Percentiles rank a stretch among this genome's conserved stretches.
phyloP scores from a whole-genome alignment of 169 alveolate species.

The Cryptosporidium sp. region DNA sequence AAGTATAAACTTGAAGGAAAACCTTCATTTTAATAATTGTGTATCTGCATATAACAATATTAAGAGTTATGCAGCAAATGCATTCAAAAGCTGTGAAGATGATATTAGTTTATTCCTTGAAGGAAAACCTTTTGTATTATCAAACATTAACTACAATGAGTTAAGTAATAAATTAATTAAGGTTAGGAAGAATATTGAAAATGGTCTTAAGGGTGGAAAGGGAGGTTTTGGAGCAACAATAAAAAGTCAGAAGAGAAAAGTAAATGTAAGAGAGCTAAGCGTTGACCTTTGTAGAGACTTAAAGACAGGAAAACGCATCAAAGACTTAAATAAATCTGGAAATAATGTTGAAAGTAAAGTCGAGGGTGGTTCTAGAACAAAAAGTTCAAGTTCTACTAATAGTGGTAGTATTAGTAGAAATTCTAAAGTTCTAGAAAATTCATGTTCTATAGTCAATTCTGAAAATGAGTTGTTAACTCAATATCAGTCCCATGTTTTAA shows the following conservation, averaged over 20 bases:
- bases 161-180: conserved; percentile 22
- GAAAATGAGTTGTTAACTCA: conserved; percentile 30
- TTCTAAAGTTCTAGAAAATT: neutral
- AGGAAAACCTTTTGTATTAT: conserved; percentile 52
- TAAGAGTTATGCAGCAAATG: conserved; percentile 39
- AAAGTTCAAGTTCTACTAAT: neutral
- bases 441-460: neutral
- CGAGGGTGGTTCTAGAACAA: neutral
- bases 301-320: conserved; percentile 56
- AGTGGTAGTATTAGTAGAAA: neutral
- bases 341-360: neutral
- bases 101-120: conserved; percentile 42
- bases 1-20: conserved; percentile 34
- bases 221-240: conserved; percentile 76
- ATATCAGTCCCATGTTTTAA: conserved; percentile 45
- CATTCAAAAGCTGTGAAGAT: conserved; percentile 45
- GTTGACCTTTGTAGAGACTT: conserved; percentile 51
- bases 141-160: conserved; percentile 32
- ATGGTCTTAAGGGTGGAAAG: conserved; percentile 66
- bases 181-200: conserved; percentile 37
- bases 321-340: conserved; percentile 9
- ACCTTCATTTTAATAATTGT: neutral
- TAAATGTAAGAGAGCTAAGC: conserved; percentile 27
- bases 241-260: conserved; percentile 58
- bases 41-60: conserved; percentile 23